Evolutionary conservation across 1,139 yeast genomes (phyloP), one percentile per base, ranked within the genome.

Genomic region (Hanseniaspora gamundiae): DNA sequence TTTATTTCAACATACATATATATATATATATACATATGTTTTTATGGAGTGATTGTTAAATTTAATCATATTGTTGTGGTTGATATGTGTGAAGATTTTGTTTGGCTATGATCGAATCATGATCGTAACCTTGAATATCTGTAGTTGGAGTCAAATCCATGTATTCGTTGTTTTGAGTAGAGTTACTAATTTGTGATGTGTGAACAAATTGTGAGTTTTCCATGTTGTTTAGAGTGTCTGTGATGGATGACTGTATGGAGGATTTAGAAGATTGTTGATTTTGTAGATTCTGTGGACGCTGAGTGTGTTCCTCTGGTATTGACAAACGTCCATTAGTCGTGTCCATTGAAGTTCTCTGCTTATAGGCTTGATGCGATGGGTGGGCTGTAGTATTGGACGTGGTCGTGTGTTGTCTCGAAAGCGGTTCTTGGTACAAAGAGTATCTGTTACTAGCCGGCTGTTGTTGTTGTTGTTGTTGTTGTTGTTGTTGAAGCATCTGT

Each of bases 381-480:
- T 26, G 28, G n/a, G n/a, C n/a, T n/a, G n/a, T n/a, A n/a, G n/a
- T n/a, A n/a, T n/a, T 24, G 26, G 26, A 24, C 6, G 26, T 9
- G 16, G 31, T 6, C 5, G 31, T 28, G 16, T 28, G 31, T n/a
- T 28, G 31, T 28, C 31, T 28, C n/a, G 31, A 28, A 10, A 10
- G 5, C n/a, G 31, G 31, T 9, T 24, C 26, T 24, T 24, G 26
- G 26, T 24, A 24, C 6, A 24, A 6, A 24, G 31, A 28, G 16
- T 28, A 13, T 28, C 31, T 28, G n/a, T n/a, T n/a, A 28, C 16
- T 11, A 8, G 7, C 16, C n/a, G 31, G 17, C 13, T 42, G 35
- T 27, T 21, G 35, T 24, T 38, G 42, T 33, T 41, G 41, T 33
- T 21, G 42, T 40, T 5, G 42, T 41, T 35, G 39, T 31, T 19